Evolutionary conservation across 176 grass and related monocot genomes (phyloP), one percentile per base, ranked within the genome.

Genomic region (Musa troglodytarum): DNA sequence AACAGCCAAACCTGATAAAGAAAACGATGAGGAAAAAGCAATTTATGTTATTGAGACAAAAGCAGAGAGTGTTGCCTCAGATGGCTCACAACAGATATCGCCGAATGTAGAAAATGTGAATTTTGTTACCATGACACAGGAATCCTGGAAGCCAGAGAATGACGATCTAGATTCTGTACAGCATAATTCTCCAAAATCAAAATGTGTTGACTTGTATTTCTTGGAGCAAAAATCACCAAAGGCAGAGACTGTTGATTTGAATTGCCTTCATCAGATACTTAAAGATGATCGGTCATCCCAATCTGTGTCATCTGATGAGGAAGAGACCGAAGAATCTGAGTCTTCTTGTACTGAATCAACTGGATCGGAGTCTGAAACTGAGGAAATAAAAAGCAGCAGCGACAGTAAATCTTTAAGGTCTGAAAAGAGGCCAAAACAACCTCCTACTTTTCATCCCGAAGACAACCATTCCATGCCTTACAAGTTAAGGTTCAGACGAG

Each of bases 401-500:
- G 80, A 62, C 50, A 53, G 72, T 81, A 82, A 81, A 49, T 80
- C 69, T 52, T 80, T 69, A 53, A 87, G 67, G 9, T 53, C 57
- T 69, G 50, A 73, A 23, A 72, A 79, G 76, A 63, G 71, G 28
- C 11, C 13, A 74, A 80, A 71, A 79, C 83, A 80, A 82, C 82
- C 1, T 22, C 50, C 86, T 63, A 1, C n/a, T 13, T 11, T 79
- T 29, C 24, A 85, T 56, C 17, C 52, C 43, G 85, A 92, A 79
- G 83, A 86, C 71, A 28, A 75, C 74, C 69, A 15, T 76, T 20
- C 65, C 67, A 75, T 78, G 64, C 75, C 87, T 71, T 88, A 92
- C 62, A 92, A 88, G 75, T 69, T 92, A 64, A 92, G 86, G 77
- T 96, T 92, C 68, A 85, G 83, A 43, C 5, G 34, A 76, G 92